Evolutionary conservation across 257 asterid species (phyloP).

Genomic region (Handroanthus guayacan): DNA sequence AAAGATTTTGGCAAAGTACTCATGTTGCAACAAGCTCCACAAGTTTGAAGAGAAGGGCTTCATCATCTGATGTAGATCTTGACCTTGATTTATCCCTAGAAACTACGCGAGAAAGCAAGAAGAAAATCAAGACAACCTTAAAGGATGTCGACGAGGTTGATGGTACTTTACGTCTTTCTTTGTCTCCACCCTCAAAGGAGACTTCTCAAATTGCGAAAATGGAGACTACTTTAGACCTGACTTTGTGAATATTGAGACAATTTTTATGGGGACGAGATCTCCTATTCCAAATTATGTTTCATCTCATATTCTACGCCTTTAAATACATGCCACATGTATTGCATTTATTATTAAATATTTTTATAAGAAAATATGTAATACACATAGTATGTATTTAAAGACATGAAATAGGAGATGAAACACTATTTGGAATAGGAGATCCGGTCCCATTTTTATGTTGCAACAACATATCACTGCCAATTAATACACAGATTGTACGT

Average conservation of each 20-base stretch:
- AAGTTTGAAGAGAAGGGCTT: slow-evolving; percentile 43
- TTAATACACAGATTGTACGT: slow-evolving; percentile 24
- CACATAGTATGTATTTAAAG: too few species aligned
- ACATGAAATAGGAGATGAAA: too few species aligned
- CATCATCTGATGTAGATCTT: slow-evolving; percentile 42
- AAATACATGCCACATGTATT: too few species aligned
- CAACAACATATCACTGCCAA: too few species aligned
- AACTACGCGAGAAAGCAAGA: slow-evolving; percentile 34
- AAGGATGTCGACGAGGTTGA: slow-evolving; percentile 39
- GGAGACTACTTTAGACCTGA: slow-evolving; percentile 59
- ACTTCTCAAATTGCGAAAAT: slow-evolving; percentile 35
- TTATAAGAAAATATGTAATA: too few species aligned
- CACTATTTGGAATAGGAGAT: too few species aligned
- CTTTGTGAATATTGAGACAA: slow-evolving; percentile 58
- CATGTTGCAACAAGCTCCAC: slow-evolving; percentile 13
- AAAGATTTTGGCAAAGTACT: slow-evolving; percentile 35
- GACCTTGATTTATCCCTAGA: slow-evolving; percentile 61
- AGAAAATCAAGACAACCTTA: slow-evolving; percentile 12
- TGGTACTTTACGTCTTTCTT: slow-evolving; percentile 50
- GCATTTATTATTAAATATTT: too few species aligned
- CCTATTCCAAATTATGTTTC: too few species aligned
- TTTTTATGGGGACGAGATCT: slow-evolving; percentile 27
- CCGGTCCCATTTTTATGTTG: too few species aligned
- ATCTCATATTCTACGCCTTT: too few species aligned
- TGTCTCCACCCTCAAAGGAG: slow-evolving; percentile 47